Conservation (phyloP, 257 asterid species). For the Jacaranda copaia region DNA sequence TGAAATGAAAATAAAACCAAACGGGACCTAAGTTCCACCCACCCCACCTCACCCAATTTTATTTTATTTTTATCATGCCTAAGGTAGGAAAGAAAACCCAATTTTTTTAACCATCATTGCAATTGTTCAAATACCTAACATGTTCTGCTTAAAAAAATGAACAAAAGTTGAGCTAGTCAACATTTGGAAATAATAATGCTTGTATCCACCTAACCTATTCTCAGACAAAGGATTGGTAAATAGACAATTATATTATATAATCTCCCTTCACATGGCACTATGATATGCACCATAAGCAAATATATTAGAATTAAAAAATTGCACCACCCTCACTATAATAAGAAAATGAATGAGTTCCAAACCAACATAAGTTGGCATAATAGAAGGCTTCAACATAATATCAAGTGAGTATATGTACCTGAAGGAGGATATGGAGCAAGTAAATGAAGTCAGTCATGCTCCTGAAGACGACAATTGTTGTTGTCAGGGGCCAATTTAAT, state of each 20-base stretch:
- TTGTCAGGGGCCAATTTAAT: conserved; percentile 63
- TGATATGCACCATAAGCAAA: neutral
- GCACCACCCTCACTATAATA: neutral
- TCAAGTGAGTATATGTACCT: conserved; percentile 54
- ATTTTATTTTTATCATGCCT: no score
- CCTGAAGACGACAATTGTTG: conserved; percentile 63
- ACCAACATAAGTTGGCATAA: neutral
- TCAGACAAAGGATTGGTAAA: neutral
- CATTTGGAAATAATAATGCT: neutral
- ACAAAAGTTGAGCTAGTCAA: neutral
- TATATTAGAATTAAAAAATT: no score
- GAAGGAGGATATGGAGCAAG: conserved; percentile 82
- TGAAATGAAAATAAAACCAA: no score
- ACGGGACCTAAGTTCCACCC: no score
- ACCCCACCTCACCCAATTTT: no score
- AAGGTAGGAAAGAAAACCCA: neutral
- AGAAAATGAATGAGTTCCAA: neutral
- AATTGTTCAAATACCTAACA: neutral
- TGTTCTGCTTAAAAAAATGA: neutral
- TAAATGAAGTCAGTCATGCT: conserved; percentile 79
- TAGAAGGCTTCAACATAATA: conserved; percentile 10
- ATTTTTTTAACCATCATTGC: neutral
- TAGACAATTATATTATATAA: neutral
- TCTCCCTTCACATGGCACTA: conserved; percentile 1
- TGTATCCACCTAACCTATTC: neutral